Base-by-base conservation (phyloP, 176 grass and related monocot species). In the bread wheat (Triticum aestivum) region DNA sequence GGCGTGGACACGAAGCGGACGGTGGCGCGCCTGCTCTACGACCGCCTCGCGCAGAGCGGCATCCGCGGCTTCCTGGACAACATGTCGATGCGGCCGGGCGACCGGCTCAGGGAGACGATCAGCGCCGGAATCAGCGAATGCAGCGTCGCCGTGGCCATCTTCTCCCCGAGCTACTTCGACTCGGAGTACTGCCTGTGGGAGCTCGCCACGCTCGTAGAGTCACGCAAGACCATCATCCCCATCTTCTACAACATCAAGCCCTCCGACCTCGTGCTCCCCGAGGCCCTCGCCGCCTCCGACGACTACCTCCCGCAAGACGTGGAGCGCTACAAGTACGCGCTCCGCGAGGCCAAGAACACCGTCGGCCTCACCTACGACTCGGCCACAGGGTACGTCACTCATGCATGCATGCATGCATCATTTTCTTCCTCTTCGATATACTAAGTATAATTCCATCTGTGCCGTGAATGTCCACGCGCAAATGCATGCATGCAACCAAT, bases 241-340 rank as follows among this genome's bases (percentile, higher is more conserved):
- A 90, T 98, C 69, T 98, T 98, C 68, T 93, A 63, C 72, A 86
- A 93, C 44, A 87, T 98, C 91, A 93, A 94, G 65, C 95, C 95
- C 0, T 95, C 95, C 5, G 85, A 95, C 17, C 86, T 98, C 78
- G 9, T 89, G 8, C 79, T 89, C 1, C 42, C 82, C 2, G 79
- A 86, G 41, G 67, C 83, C 11, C 34, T 78, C 24, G 18, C 62
- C 14, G 45, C 82, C 8, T 85, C 85, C 67, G 30, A 61, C 3
- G 11, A 11, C 6, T 59, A 74, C 69, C 32, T 33, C 1, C 78
- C 82, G 2, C 11, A 66, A 17, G 83, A 93, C 33, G 81, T 98
- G 9, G 34, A 93, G 10, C 65, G 87, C 7, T 98, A 83, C 93
- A 85, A 4, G 21, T 38, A 51, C 58, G 95, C 93, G 8, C 76